These are phyloP conservation scores for Microdochium nivale DNA, from an alignment of 2,329 filamentous ascomycete genomes.

Conservation along the genomic window DNA sequence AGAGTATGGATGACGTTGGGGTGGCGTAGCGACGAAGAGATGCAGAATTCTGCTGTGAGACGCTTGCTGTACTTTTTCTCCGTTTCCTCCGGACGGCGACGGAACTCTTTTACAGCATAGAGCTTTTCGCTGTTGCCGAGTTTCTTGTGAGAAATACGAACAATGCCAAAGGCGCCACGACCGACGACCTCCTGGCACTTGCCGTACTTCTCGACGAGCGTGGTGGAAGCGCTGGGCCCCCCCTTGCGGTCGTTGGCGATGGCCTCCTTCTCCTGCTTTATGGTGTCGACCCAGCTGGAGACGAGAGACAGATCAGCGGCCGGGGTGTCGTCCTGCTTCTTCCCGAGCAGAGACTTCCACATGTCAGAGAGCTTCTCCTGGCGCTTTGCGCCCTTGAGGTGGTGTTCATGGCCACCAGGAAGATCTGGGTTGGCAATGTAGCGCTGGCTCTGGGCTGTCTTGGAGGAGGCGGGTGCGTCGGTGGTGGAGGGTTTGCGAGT, in stretches of 20 bases:
- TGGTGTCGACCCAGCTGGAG: constrained; percentile 90
- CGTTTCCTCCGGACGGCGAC: constrained; percentile 85
- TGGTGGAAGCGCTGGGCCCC: constrained; percentile 64
- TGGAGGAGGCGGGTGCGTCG: constrained; percentile 13
- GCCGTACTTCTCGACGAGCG: constrained; percentile 91
- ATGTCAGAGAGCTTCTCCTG: constrained; percentile 94
- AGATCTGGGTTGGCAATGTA: constrained; percentile 41
- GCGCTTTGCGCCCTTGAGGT: constrained; percentile 79
- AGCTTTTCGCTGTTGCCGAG: constrained; percentile 84
- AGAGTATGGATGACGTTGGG: constrained; percentile 98
- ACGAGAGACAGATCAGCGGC: constrained; percentile 86
- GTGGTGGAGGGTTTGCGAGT: constrained; percentile 19
- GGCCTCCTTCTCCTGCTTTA: constrained; percentile 78
- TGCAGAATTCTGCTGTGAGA: constrained; percentile 94
- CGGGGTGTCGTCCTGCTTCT: constrained; percentile 64
- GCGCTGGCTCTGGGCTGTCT: constrained; percentile 29
- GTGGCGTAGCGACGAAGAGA: constrained; percentile 91
- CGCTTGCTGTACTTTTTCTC: constrained; percentile 98
- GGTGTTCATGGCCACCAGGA: constrained; percentile 73
- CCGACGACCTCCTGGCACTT: constrained; percentile 97
- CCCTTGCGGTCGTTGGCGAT: constrained; percentile 69
- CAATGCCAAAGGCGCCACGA: constrained; percentile 92
- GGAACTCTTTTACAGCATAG: constrained; percentile 97
- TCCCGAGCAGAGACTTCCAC: constrained; percentile 78
- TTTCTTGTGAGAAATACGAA: constrained; percentile 94